Base-by-base conservation (phyloP, 176 grass and related monocot genomes). In the Poa annua region DNA sequence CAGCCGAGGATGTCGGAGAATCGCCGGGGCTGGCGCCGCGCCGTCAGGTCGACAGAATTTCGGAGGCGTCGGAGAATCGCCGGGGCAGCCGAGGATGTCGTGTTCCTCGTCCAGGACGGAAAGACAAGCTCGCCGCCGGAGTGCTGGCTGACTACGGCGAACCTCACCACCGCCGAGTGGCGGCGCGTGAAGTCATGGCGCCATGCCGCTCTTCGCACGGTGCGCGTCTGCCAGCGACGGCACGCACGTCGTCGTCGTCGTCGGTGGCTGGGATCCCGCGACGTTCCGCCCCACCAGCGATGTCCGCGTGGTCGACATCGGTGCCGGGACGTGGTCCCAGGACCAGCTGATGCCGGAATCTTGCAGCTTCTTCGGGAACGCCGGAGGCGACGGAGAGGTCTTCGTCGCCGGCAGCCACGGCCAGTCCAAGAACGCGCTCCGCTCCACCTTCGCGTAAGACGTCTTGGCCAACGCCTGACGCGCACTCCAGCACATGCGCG, bases 341-440 rank as follows among this genome's bases (percentile, higher is more conserved):
- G 86, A 86, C 32, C 26, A 9, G 80, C 17, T 24, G 52, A 89
- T 91, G 80, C 64, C 71, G 7, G 71, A 85, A 22, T 33, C 9
- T 15, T 71, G 92, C 71, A 84, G 79, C n/a, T 91, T 91, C 86
- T 94, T 94, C 65, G 92, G 86, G 1, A 89, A 83, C 81, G 71
- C 82, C 5, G 86, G 72, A 0, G 65, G 38, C 2, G 72, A 12
- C 62, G 81, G 64, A 17, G 4, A 24, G 0, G 83, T 94, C 34
- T 86, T 78, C 66, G 64, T 86, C 24, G 92, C 89, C 45, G 89
- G 92, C 13, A 86, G 92, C 7, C 92, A 94, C 72, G 89, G 91
- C 72, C 79, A 32, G 39, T 48, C 51, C 55, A 94, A 94, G 86
- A 89, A 90, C 84, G 92, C 92, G 72, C 89, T 91, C 29, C 80